phyloP scores from a whole-genome alignment of 345 rosid genomes.

The Zanthoxylum bungeanum region DNA sequence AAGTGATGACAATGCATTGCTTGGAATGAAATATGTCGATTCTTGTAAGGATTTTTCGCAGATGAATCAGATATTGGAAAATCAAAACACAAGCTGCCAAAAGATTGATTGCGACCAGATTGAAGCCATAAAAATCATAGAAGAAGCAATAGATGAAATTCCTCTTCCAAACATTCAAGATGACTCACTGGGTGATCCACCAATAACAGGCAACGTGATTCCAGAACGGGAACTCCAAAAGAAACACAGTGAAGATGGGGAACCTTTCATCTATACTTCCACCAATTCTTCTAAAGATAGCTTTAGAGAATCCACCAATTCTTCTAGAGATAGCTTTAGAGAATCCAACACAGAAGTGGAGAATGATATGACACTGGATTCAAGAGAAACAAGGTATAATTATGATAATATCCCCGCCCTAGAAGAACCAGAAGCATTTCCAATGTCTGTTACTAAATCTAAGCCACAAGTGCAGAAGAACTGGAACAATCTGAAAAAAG shows the following conservation, averaged over 20 bases:
- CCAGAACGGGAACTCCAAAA: conserved; percentile 23
- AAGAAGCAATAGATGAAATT: conserved; percentile 84
- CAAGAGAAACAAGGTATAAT: conserved; percentile 12
- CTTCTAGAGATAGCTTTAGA: conserved; percentile 16
- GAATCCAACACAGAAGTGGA: conserved; percentile 24
- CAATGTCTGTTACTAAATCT: conserved; percentile 21
- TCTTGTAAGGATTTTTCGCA: conserved; percentile 5
- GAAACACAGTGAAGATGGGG: conserved; percentile 15
- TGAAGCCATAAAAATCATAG: conserved; percentile 79
- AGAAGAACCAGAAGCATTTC: conserved; percentile 18
- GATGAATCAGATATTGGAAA: conserved; percentile 18
- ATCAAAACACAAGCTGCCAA: conserved; percentile 25
- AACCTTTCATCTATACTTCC: conserved; percentile 14
- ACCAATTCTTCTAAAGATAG: conserved; percentile 14
- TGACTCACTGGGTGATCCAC: conserved; percentile 32
- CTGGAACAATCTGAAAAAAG: conserved; percentile 81
- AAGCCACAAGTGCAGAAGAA: conserved; percentile 37
- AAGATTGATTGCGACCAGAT: conserved; percentile 37
- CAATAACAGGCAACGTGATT: conserved; percentile 15
- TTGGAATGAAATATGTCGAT: conserved; percentile 15
- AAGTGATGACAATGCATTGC: conserved; percentile 21
- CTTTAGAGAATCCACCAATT: conserved; percentile 20
- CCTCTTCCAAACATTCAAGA: conserved; percentile 55
- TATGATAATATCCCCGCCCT: conserved; percentile 3
- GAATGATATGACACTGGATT: background rate